Evolutionary conservation across 2,329 filamentous ascomycete species (phyloP).

Genomic region (Blastomyces percursus): DNA sequence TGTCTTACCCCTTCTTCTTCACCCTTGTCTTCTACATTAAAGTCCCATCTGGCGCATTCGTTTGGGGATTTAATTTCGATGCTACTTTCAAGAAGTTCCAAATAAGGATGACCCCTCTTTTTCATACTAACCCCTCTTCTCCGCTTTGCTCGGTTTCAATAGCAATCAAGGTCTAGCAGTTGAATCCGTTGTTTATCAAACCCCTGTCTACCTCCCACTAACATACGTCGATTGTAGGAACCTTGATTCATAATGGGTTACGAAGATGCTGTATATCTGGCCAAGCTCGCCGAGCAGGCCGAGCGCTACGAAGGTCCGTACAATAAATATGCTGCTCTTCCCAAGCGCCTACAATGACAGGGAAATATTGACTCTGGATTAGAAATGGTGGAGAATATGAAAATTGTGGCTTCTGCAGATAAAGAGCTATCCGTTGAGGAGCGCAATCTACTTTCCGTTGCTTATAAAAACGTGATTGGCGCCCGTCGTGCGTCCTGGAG

Average conservation of each 20-base stretch:
- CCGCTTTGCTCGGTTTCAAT: neutral
- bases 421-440: constrained; percentile 81
- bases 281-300: constrained; percentile 99
- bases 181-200: neutral
- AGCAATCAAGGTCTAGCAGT: neutral
- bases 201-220: neutral
- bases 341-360: neutral
- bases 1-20: neutral
- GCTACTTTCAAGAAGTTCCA: neutral
- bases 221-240: constrained; percentile 1
- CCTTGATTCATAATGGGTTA: constrained; percentile 72
- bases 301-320: constrained; percentile 98
- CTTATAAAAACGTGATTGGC: constrained; percentile 99
- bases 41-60: neutral
- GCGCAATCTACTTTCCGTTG: constrained; percentile 92
- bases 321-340: constrained; percentile 13
- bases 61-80: neutral
- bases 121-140: no score
- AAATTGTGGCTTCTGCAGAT: constrained; percentile 84
- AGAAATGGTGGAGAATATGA: constrained; percentile 99
- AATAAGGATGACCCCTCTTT: neutral
- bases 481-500: constrained; percentile 95
- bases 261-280: constrained; percentile 98
- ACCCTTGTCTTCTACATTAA: neutral
- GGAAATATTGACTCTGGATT: constrained; percentile 3